Evolutionary conservation across 352 stramenopile genomes (phyloP).

Genomic region (Phytophthora tentaculata): DNA sequence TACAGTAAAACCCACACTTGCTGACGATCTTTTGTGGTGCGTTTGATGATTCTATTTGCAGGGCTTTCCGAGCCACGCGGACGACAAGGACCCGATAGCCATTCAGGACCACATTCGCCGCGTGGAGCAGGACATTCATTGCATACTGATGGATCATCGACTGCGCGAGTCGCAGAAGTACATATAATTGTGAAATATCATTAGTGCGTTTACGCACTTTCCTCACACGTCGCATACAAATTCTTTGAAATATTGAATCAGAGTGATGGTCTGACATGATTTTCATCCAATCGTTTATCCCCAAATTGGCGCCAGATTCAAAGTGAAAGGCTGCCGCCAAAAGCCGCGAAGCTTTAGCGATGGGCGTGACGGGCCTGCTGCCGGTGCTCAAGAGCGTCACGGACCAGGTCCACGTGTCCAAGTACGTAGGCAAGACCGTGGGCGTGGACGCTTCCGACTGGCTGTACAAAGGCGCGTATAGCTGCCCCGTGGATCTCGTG

Average conservation of each 20-base stretch:
- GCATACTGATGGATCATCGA: not conserved
- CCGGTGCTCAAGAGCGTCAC: slow-evolving; percentile 75
- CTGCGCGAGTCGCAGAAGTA: not conserved
- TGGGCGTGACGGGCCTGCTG: slow-evolving; percentile 77
- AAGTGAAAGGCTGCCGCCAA: slow-evolving; percentile 21
- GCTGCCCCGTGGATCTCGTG: slow-evolving; percentile 87
- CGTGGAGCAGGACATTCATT: not conserved
- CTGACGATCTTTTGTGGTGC: too few relatives aligned
- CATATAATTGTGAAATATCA: too few relatives aligned
- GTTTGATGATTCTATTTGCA: too few relatives aligned
- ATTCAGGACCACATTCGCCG: not conserved
- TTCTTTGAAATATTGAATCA: too few relatives aligned
- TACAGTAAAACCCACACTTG: too few relatives aligned
- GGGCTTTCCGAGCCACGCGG: not conserved
- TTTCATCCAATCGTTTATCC: slow-evolving; percentile 17
- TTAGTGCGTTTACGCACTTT: not conserved
- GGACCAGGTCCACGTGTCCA: slow-evolving; percentile 75
- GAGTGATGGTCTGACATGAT: slow-evolving; percentile 1
- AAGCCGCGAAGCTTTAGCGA: slow-evolving; percentile 31
- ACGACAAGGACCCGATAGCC: not conserved
- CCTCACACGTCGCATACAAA: slow-evolving; percentile 18
- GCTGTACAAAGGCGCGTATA: slow-evolving; percentile 93
- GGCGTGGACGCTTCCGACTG: slow-evolving; percentile 78
- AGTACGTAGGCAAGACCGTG: slow-evolving; percentile 76
- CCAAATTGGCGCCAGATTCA: slow-evolving; percentile 29